These are phyloP conservation scores for Cyberlindnera veronae DNA, from an alignment of 805 yeast genomes.

Conservation along the genomic window DNA sequence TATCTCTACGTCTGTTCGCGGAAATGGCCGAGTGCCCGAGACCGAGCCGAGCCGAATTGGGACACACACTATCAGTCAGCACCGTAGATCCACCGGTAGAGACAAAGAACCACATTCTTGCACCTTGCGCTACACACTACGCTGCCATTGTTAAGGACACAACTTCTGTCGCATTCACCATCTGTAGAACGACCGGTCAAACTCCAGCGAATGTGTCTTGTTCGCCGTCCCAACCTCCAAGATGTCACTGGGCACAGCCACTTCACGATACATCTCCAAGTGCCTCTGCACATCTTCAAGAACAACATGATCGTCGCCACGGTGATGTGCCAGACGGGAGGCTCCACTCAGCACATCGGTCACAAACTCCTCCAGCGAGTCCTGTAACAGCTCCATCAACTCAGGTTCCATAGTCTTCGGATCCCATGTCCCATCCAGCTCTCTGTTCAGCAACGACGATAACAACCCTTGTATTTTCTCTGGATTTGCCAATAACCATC, in stretches of 20 bases:
- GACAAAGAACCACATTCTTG: neutral
- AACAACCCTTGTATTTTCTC: neutral
- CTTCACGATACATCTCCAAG: slow-evolving; percentile 3
- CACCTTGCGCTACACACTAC: too few species aligned
- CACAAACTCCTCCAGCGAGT: slow-evolving; percentile 5
- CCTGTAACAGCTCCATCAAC: slow-evolving; percentile 5
- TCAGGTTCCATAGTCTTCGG: slow-evolving; percentile 5
- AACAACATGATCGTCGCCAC: neutral
- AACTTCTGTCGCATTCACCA: neutral
- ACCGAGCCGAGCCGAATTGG: too few species aligned
- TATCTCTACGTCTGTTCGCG: too few species aligned
- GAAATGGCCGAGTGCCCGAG: too few species aligned
- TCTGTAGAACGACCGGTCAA: neutral
- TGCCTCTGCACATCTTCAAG: slow-evolving; percentile 1
- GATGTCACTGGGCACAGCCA: neutral
- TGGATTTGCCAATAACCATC: neutral
- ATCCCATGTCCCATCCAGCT: slow-evolving; percentile 1
- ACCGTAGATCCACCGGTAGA: too few species aligned
- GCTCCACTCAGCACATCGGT: slow-evolving; percentile 4
- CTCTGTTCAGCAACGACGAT: neutral
- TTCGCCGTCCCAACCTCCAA: slow-evolving; percentile 1
- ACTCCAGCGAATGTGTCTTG: neutral
- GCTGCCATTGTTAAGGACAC: neutral
- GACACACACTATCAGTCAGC: too few species aligned
- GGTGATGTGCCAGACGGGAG: slow-evolving; percentile 1